phyloP scores from a whole-genome alignment of 441 rosid genomes.

The Viola pubescens region DNA sequence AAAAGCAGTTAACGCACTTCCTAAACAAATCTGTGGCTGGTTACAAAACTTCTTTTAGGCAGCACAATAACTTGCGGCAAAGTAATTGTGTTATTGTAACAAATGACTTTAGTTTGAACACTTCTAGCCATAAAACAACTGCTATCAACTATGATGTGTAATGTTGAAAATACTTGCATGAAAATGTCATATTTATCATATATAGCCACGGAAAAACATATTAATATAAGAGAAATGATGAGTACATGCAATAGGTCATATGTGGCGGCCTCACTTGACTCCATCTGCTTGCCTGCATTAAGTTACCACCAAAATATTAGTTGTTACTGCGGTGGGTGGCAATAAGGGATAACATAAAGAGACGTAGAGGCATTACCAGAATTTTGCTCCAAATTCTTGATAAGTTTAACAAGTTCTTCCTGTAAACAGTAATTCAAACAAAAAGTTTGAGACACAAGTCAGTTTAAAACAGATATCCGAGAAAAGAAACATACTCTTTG shows the following conservation, averaged over 20 bases:
- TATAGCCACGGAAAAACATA: too few species aligned
- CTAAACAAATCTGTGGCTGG: background rate
- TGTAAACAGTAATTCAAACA: conserved; percentile 31
- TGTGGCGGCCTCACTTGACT: conserved; percentile 38
- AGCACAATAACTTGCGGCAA: background rate
- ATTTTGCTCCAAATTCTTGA: conserved; percentile 67
- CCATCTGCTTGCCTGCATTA: conserved; percentile 55
- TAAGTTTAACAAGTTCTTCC: conserved; percentile 84
- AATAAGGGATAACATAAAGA: conserved; percentile 5
- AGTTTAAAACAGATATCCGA: too few species aligned
- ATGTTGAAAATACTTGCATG: too few species aligned
- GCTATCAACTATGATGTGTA: background rate
- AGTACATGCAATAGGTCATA: conserved; percentile 63
- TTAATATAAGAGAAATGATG: background rate
- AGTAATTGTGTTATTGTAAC: background rate
- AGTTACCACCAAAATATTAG: conserved; percentile 15
- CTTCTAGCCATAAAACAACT: background rate
- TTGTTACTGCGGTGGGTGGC: background rate
- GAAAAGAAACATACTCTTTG: conserved; percentile 53
- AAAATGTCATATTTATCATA: too few species aligned
- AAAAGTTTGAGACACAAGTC: background rate
- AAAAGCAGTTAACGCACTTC: background rate
- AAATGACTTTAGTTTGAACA: background rate
- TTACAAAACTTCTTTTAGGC: background rate
- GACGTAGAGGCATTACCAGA: conserved; percentile 45